phyloP scores from a whole-genome alignment of 75 land plant species.

The Picea glauca region DNA sequence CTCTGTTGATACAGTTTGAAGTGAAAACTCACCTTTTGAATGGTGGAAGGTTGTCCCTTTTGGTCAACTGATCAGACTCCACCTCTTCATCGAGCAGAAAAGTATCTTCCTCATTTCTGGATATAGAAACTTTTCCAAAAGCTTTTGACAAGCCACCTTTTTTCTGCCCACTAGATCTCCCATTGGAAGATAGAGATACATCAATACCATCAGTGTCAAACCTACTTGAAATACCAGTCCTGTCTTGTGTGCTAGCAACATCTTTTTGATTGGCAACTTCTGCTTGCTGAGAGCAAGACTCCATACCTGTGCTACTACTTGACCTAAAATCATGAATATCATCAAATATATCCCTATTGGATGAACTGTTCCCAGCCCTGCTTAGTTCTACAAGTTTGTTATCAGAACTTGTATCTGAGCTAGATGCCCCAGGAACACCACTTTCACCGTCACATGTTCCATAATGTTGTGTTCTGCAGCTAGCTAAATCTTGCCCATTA shows the following conservation, averaged over 20 bases:
- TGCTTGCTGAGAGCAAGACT: background rate
- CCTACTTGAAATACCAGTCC: conserved; percentile 1
- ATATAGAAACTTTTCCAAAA: conserved; percentile 24
- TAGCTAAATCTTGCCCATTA: background rate
- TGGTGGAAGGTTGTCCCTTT: conserved; percentile 17
- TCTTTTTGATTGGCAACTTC: conserved; percentile 9
- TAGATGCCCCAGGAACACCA: background rate
- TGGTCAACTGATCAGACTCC: conserved; percentile 38
- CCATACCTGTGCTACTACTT: background rate
- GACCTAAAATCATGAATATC: background rate
- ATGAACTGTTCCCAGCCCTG: too few relatives aligned
- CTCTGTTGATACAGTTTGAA: conserved; percentile 3
- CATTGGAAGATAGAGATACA: conserved; percentile 7
- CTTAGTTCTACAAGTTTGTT: background rate
- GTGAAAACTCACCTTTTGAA: conserved; percentile 38
- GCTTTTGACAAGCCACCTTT: conserved; percentile 51
- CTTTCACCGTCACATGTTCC: background rate
- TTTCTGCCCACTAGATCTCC: conserved; percentile 16
- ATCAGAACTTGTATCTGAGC: background rate
- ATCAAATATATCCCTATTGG: background rate
- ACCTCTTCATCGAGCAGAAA: conserved; percentile 94
- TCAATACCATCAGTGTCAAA: conserved; percentile 15
- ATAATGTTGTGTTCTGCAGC: background rate
- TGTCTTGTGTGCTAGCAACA: background rate
- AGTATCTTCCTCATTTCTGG: conserved; percentile 43